phyloP scores from a whole-genome alignment of 2,329 filamentous ascomycete species.

The Colletotrichum musae region DNA sequence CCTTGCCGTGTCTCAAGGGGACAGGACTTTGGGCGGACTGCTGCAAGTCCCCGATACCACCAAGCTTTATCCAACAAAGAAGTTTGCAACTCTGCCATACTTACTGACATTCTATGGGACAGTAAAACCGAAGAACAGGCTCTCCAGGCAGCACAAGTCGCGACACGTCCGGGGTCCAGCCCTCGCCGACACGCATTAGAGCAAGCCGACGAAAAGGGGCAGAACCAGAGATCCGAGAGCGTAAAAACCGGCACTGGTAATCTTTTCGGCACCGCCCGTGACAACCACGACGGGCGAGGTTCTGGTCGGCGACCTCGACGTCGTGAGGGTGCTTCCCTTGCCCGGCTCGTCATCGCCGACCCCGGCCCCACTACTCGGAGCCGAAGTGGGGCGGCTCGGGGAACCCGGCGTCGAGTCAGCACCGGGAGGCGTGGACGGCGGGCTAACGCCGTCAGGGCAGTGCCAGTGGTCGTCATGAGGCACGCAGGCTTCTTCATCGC shows the following conservation, averaged over 20 bases:
- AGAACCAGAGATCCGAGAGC: neutral
- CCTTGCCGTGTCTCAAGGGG: too few relatives aligned
- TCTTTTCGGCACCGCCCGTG: too few relatives aligned
- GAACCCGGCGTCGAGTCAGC: neutral
- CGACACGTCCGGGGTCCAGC: neutral
- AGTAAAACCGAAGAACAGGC: too few relatives aligned
- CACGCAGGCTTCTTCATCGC: slow-evolving; percentile 3
- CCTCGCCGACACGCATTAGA: neutral
- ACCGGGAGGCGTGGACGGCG: slow-evolving; percentile 13
- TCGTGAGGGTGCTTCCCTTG: neutral
- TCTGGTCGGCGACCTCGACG: neutral
- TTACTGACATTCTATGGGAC: too few relatives aligned
- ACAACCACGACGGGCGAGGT: neutral
- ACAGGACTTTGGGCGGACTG: too few relatives aligned
- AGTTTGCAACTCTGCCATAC: too few relatives aligned
- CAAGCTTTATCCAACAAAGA: too few relatives aligned
- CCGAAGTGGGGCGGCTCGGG: neutral
- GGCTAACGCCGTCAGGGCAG: slow-evolving; percentile 40
- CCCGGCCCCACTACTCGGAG: slow-evolving; percentile 4
- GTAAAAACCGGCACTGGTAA: neutral
- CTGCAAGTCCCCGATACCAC: too few relatives aligned
- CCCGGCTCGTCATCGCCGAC: neutral
- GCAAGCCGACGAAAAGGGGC: neutral
- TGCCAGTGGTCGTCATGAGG: slow-evolving; percentile 36
- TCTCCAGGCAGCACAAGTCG: neutral